Evolutionary conservation across 2,329 filamentous ascomycete species (phyloP).

Genomic region (Nigrograna mackinnonii): DNA sequence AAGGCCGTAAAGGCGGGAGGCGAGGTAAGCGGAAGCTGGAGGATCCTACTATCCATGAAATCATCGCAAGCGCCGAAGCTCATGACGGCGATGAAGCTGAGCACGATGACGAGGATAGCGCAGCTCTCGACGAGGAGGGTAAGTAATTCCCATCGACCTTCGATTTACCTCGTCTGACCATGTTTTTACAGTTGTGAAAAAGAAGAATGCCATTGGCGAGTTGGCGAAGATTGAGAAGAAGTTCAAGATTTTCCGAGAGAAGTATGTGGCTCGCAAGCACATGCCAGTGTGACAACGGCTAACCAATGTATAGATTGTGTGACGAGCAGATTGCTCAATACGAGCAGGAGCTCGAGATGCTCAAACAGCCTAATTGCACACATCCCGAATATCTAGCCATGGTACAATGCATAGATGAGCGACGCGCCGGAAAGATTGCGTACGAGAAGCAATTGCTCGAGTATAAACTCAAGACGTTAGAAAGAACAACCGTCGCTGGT

Average conservation of each 20-base stretch:
- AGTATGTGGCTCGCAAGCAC: conserved; percentile 52
- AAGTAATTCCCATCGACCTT: conserved; percentile 6
- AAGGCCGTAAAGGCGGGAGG: conserved; percentile 40
- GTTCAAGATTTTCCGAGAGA: conserved; percentile 83
- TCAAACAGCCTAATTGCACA: conserved; percentile 63
- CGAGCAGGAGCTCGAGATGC: conserved; percentile 67
- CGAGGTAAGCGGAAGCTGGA: conserved; percentile 59
- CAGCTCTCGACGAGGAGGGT: conserved; percentile 42
- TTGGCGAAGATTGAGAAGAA: conserved; percentile 82
- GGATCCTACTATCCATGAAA: conserved; percentile 41
- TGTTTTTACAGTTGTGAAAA: conserved; percentile 66
- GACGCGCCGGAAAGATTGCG: conserved; percentile 78
- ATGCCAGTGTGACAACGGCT: conserved; percentile 13
- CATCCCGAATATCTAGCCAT: conserved; percentile 92
- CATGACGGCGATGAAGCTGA: conserved; percentile 57
- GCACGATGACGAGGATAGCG: conserved; percentile 46
- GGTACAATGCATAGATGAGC: conserved; percentile 82
- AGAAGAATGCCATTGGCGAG: conserved; percentile 78
- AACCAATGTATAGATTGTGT: conserved; percentile 67
- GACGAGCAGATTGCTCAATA: conserved; percentile 84
- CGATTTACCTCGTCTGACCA: conserved; percentile 1
- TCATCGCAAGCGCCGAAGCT: conserved; percentile 66
- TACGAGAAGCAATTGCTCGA: conserved; percentile 74
- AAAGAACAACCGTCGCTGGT: conserved; percentile 74
- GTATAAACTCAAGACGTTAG: conserved; percentile 72